Evolutionary conservation across 805 yeast species (phyloP).

Genomic region (Brettanomyces nanus): DNA sequence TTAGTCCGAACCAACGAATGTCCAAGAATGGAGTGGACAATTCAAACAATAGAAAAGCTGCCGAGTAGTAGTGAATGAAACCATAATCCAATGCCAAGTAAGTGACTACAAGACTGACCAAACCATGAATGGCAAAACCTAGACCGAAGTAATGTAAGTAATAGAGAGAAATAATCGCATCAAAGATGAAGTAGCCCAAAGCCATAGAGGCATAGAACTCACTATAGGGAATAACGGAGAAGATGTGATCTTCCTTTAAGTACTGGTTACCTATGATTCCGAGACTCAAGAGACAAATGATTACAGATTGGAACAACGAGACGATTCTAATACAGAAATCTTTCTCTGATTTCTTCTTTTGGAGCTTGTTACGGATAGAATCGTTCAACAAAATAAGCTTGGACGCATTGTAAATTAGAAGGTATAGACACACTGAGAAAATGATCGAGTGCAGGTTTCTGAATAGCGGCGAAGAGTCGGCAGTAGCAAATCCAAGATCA

Average conservation of each 20-base stretch:
- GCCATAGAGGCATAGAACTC: constrained; percentile 24
- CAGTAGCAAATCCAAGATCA: too few relatives aligned
- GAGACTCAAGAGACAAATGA: constrained; percentile 23
- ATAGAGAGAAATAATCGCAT: constrained; percentile 21
- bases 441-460: constrained; percentile 18
- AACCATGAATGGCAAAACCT: constrained; percentile 55
- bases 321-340: constrained; percentile 28
- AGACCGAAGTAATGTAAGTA: constrained; percentile 25
- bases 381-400: constrained; percentile 12
- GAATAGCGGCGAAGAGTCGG: too few relatives aligned
- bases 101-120: constrained; percentile 73
- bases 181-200: constrained; percentile 30
- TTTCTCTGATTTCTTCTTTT: constrained; percentile 11
- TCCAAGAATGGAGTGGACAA: constrained; percentile 92
- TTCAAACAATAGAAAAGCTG: constrained; percentile 79
- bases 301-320: constrained; percentile 25
- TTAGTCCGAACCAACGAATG: constrained; percentile 81
- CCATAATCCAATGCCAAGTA: constrained; percentile 52
- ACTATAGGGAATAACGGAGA: constrained; percentile 28
- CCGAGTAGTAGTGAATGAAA: constrained; percentile 71
- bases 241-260: constrained; percentile 23
- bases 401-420: constrained; percentile 11
- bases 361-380: constrained; percentile 8
- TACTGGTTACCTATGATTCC: constrained; percentile 24
- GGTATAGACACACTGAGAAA: constrained; percentile 13